Conservation (phyloP, 306 rosid species). For the Dryas octopetala region DNA sequence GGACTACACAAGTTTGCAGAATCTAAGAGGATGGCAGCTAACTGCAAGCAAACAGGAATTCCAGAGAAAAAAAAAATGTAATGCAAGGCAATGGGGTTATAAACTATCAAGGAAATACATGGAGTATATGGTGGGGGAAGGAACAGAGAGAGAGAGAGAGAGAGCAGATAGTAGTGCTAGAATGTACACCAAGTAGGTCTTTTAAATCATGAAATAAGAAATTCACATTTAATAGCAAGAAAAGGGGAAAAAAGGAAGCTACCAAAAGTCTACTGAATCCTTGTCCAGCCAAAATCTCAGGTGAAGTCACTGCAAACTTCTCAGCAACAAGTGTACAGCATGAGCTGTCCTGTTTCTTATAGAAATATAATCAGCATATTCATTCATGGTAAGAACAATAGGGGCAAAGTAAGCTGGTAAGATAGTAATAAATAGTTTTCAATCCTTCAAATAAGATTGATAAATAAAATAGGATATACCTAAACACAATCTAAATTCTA, state of each 20-base stretch:
- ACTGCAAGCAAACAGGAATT: constrained; percentile 42
- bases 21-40: constrained; percentile 77
- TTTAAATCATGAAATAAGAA: not conserved
- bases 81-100: not conserved
- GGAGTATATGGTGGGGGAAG: not conserved
- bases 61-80: not conserved
- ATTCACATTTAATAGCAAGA: not conserved
- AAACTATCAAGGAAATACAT: not conserved
- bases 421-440: not conserved
- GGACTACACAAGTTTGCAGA: constrained; percentile 54
- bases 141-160: not conserved
- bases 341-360: constrained; percentile 58
- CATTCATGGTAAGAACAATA: constrained; percentile 6
- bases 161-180: not conserved
- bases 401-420: not conserved
- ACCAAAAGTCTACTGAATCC: constrained; percentile 82
- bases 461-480: not conserved
- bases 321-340: constrained; percentile 70
- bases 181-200: not conserved
- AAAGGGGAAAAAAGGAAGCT: constrained; percentile 16
- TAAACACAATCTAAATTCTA: not conserved
- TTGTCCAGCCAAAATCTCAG: constrained; percentile 60
- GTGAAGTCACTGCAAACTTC: constrained; percentile 57
- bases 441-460: not conserved
- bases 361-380: constrained; percentile 3